Conservation (phyloP, 371 early-diverging fungal species). For the Actinomortierella ambigua region DNA sequence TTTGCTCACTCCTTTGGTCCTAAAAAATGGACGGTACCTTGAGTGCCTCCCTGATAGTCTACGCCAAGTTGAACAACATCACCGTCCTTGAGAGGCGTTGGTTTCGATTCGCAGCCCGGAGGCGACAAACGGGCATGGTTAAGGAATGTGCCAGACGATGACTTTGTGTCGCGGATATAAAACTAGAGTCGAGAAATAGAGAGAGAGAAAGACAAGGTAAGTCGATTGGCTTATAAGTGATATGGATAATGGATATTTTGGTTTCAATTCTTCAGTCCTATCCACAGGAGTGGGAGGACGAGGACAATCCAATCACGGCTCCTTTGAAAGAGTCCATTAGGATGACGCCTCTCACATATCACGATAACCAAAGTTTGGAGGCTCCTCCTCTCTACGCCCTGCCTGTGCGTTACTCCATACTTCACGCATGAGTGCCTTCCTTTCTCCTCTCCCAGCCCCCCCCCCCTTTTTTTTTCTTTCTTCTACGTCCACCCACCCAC, state of each 20-base stretch:
- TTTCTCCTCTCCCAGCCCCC: slow-evolving; percentile 1
- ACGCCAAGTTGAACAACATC: slow-evolving; percentile 95
- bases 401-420: no score
- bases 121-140: slow-evolving; percentile 91
- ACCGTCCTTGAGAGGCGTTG: slow-evolving; percentile 84
- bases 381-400: no score
- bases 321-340: no score
- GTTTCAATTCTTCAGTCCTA: no score
- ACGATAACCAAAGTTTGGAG: no score
- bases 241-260: no score
- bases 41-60: slow-evolving; percentile 93
- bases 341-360: no score
- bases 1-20: neutral
- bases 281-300: no score
- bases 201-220: neutral
- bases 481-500: neutral
- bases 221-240: no score
- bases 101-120: slow-evolving; percentile 83
- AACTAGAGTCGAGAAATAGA: slow-evolving; percentile 55
- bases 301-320: no score
- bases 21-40: slow-evolving; percentile 59
- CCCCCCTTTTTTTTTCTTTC: neutral
- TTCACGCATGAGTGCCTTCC: slow-evolving; percentile 1
- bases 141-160: slow-evolving; percentile 95
- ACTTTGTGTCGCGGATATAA: slow-evolving; percentile 90